Conservation (phyloP, 2,329 filamentous ascomycete genomes). For the Cephalotrichum gorgonifer region DNA sequence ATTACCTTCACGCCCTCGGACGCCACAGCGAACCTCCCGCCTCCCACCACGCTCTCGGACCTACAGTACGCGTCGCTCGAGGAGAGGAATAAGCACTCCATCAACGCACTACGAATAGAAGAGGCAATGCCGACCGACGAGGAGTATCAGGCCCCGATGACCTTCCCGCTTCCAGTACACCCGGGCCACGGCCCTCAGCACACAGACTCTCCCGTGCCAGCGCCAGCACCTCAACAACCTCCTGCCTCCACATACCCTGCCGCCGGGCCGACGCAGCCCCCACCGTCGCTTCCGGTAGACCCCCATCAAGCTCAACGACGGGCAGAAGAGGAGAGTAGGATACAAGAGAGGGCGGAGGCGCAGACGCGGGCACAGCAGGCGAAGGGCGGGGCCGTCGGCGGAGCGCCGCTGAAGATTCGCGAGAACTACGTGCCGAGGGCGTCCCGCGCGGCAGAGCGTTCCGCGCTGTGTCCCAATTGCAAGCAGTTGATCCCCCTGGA, state of each 20-base stretch:
- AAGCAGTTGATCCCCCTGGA: conserved; percentile 78
- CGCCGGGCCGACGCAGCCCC: conserved; percentile 9
- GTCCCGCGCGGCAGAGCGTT: conserved; percentile 54
- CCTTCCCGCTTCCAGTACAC: conserved; percentile 33
- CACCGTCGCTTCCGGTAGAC: conserved; percentile 15
- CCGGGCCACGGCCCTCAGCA: conserved; percentile 29
- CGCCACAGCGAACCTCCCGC: conserved; percentile 74
- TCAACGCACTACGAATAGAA: conserved; percentile 77
- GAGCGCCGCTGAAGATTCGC: conserved; percentile 75
- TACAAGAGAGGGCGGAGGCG: conserved; percentile 51
- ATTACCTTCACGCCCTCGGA: conserved; percentile 86
- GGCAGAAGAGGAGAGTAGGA: conserved; percentile 55
- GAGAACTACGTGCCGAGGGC: conserved; percentile 82
- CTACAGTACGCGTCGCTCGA: conserved; percentile 90
- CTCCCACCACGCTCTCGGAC: conserved; percentile 81
- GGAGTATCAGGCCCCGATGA: conserved; percentile 17
- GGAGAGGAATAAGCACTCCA: conserved; percentile 84
- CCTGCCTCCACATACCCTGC: conserved; percentile 20
- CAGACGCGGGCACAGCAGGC: conserved; percentile 61
- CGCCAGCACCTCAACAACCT: not conserved
- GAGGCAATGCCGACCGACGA: conserved; percentile 85
- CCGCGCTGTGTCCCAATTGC: conserved; percentile 85
- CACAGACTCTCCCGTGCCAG: conserved; percentile 24
- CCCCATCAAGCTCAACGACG: conserved; percentile 27
- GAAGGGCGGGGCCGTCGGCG: conserved; percentile 64